Percentiles rank a stretch among this genome's conserved stretches.
Conservation (phyloP, 441 rosid genomes). For the Hypseocharis bilobata region DNA sequence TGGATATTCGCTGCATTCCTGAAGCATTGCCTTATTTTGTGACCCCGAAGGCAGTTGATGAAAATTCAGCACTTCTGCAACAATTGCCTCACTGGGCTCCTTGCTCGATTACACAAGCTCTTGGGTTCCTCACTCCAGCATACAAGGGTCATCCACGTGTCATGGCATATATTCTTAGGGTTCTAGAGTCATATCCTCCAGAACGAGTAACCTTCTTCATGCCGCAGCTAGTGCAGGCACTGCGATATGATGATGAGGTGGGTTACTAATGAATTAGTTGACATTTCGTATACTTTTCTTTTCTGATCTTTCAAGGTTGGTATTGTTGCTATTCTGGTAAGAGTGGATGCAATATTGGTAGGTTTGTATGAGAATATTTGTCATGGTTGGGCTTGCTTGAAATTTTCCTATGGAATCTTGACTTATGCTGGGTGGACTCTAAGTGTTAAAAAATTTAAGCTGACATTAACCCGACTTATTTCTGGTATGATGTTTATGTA, state of each 20-base stretch:
- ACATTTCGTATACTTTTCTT: slow-evolving; percentile 5
- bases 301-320: background rate
- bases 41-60: slow-evolving; percentile 82
- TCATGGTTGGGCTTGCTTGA: too few species aligned
- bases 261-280: slow-evolving; percentile 22
- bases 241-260: slow-evolving; percentile 87
- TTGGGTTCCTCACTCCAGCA: slow-evolving; percentile 79
- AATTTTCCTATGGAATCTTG: too few species aligned
- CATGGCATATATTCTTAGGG: slow-evolving; percentile 97
- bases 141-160: slow-evolving; percentile 96
- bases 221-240: slow-evolving; percentile 96
- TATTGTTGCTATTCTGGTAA: too few species aligned
- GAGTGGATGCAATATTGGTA: too few species aligned
- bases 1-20: slow-evolving; percentile 64
- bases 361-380: too few species aligned
- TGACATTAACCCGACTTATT: too few species aligned
- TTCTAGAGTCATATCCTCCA: slow-evolving; percentile 93
- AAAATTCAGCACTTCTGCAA: slow-evolving; percentile 77
- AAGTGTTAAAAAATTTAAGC: too few species aligned
- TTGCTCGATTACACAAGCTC: slow-evolving; percentile 90
- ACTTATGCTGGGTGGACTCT: too few species aligned
- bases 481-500: too few species aligned
- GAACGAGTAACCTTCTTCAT: slow-evolving; percentile 89
- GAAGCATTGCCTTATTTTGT: slow-evolving; percentile 94
- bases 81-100: slow-evolving; percentile 98